phyloP scores from a whole-genome alignment of 495 filamentous ascomycete genomes.

The Trypethelium eluteriae region DNA sequence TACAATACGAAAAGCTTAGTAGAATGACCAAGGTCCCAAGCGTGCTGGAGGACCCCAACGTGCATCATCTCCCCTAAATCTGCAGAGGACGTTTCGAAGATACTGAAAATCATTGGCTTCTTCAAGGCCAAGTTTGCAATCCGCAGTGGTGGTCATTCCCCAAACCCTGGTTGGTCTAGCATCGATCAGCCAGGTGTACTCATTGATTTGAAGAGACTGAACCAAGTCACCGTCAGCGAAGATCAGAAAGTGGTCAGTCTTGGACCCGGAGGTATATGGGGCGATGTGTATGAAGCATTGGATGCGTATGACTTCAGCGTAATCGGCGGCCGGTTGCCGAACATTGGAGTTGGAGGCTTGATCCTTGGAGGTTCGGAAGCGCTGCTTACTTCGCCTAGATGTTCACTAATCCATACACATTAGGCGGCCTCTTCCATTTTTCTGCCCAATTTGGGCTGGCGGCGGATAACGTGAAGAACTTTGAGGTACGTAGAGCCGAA shows the following conservation, averaged over 20 bases:
- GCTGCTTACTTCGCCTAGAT: neutral
- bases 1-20: neutral
- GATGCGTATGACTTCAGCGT: conserved; percentile 19
- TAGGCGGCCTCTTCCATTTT: conserved; percentile 21
- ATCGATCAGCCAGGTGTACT: conserved; percentile 15
- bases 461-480: conserved; percentile 34
- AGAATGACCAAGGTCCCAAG: neutral
- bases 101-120: neutral
- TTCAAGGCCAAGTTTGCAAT: conserved; percentile 9
- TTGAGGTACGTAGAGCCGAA: conserved; percentile 17
- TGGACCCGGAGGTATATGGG: conserved; percentile 28
- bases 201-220: conserved; percentile 44
- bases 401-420: neutral
- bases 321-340: conserved; percentile 23
- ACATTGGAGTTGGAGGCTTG: conserved; percentile 30
- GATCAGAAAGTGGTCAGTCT: conserved; percentile 27
- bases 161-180: neutral
- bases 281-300: conserved; percentile 25
- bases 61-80: conserved; percentile 9
- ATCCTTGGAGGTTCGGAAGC: conserved; percentile 23
- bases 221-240: conserved; percentile 40
- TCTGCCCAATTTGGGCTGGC: conserved; percentile 28
- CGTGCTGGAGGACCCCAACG: neutral
- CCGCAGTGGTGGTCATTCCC: conserved; percentile 12
- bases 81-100: conserved; percentile 1